phyloP scores from a whole-genome alignment of 768 basidiomycete genomes.

The Lactifluus hygrophoroides region DNA sequence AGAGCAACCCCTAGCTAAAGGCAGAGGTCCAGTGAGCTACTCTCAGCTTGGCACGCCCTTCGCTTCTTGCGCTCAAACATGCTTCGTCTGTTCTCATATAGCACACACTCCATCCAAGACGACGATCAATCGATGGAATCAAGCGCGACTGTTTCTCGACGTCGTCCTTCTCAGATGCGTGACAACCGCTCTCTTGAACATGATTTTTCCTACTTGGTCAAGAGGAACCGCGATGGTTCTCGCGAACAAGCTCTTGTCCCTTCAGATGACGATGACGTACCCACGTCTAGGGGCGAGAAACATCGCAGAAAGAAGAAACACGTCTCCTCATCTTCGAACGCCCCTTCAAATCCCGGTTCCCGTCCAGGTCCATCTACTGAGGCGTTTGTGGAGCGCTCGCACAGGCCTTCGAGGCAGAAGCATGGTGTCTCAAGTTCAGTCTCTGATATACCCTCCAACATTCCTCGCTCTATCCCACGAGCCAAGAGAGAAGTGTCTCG shows the following conservation, averaged over 20 bases:
- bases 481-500: slow-evolving; percentile 3
- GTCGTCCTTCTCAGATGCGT: slow-evolving; percentile 6
- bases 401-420: slow-evolving; percentile 5
- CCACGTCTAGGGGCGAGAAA: slow-evolving; percentile 4
- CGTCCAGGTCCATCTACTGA: slow-evolving; percentile 6
- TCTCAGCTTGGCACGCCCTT: background rate
- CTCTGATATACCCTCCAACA: background rate
- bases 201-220: slow-evolving; percentile 9
- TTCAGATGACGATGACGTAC: slow-evolving; percentile 16
- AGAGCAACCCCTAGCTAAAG: too few relatives aligned
- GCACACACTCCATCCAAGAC: background rate
- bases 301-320: slow-evolving; percentile 16
- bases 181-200: background rate
- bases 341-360: background rate
- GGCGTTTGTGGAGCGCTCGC: slow-evolving; percentile 2
- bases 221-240: slow-evolving; percentile 10
- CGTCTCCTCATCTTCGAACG: background rate
- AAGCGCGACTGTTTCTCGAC: background rate
- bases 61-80: background rate
- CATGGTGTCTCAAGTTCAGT: slow-evolving; percentile 14
- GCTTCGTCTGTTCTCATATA: background rate
- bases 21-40: slow-evolving; percentile 1
- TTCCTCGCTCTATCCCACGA: background rate
- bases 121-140: slow-evolving; percentile 5
- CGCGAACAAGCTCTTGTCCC: background rate